phyloP scores from a whole-genome alignment of 192 early-diverging fungal species.

The Coemansia sp. region DNA sequence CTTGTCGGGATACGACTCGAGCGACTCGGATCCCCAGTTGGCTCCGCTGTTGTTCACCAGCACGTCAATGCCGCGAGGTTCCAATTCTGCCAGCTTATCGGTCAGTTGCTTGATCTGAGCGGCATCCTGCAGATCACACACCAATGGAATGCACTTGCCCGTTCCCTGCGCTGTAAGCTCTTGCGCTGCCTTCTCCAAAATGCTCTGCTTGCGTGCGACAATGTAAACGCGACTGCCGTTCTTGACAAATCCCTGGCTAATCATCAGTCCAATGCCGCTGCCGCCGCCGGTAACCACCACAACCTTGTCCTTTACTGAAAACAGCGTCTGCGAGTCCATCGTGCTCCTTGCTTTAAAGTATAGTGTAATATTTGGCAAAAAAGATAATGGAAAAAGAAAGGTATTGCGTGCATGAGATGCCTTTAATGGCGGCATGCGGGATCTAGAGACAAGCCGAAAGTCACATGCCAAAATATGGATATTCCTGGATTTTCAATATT shows the following conservation, averaged over 20 bases:
- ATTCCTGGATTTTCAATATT: background rate
- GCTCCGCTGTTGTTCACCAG: slow-evolving; percentile 88
- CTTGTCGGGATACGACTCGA: slow-evolving; percentile 60
- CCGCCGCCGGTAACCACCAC: slow-evolving; percentile 80
- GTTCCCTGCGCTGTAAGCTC: slow-evolving; percentile 68
- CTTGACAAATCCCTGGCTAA: slow-evolving; percentile 69
- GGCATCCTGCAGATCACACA: slow-evolving; percentile 68
- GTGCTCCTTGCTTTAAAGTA: no score
- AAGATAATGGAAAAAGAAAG: background rate
- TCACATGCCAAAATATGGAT: slow-evolving; percentile 1
- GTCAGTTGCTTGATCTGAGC: slow-evolving; percentile 61
- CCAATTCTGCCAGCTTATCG: slow-evolving; percentile 56
- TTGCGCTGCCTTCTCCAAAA: slow-evolving; percentile 61
- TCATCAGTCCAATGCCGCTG: slow-evolving; percentile 59
- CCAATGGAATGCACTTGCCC: slow-evolving; percentile 71
- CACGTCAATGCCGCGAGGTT: slow-evolving; percentile 67
- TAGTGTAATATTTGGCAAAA: background rate
- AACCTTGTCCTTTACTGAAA: slow-evolving; percentile 73
- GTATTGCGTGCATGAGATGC: background rate
- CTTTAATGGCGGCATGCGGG: background rate
- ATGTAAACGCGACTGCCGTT: slow-evolving; percentile 94
- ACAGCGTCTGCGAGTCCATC: slow-evolving; percentile 61
- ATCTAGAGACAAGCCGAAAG: background rate
- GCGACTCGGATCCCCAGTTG: slow-evolving; percentile 25
- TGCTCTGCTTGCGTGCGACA: slow-evolving; percentile 69